Evolutionary conservation across 805 yeast species (phyloP), one percentile per base, ranked within the genome.

Genomic region (Wickerhamiella azyma): DNA sequence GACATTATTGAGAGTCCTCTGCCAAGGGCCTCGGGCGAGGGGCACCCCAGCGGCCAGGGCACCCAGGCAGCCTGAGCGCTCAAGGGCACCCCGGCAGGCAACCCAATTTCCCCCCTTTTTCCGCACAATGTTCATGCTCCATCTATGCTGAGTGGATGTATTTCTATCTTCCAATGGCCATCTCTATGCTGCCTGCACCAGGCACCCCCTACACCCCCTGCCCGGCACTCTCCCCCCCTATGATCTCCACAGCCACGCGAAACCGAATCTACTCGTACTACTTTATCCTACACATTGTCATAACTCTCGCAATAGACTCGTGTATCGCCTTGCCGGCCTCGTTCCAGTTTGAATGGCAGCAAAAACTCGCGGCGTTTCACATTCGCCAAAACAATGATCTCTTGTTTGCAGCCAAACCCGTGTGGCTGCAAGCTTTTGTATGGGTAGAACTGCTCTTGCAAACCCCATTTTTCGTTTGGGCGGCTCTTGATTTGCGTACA

Each of bases 371-470:
- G 13, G 64, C 67, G 2, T 76, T 75, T 63, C 96, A 92, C 56
- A 63, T 83, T 17, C 33, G 59, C 3, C 52, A 61, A 14, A 85
- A 86, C 65, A 75, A 81, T 44, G 98, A 89, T 61, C 77, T 83
- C 51, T 64, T 89, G 19, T 63, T 83, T 14, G 58, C 59, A 7
- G 62, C 68, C 8, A 68, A 72, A 13, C 89, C 94, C 1, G 53
- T 66, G 2, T 89, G 96, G 96, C 70, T 89, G 42, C 65, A 70
- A 47, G 60, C 72, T 32, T 85, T 82, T 61, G 94, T 86, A 1
- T 61, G 71, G 53, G 59, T 85, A 47, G 98, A 89, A 61, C 50
- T 88, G 36, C 42, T 76, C 2, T 70, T 81, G 53, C 98, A 89
- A 64, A 59, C 83, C 43, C 98, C 98, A 1, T 67, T 83, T 26